Base-by-base conservation (phyloP, 139 green algal genomes). In the Coccomyxa sp. region DNA sequence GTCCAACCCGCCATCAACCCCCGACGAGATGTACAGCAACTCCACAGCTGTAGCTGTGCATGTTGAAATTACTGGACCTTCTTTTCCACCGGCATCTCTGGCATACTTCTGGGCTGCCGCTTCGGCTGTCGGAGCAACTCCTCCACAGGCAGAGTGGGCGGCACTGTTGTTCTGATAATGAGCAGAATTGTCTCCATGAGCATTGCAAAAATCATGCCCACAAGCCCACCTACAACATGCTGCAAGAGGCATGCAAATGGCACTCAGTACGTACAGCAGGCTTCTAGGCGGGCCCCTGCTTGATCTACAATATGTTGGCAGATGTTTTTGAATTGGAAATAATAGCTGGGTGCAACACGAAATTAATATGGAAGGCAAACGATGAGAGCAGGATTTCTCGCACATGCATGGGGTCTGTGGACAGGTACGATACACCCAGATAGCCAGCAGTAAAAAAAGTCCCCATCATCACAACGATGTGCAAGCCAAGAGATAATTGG, bases 401-500 rank as follows among this genome's bases (percentile, higher is more conserved):
- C 83, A 81, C 82, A 77, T 74, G 79, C 67, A 67, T 28, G 63
- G 83, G 58, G 25, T 83, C 83, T 28, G 17, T 18, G 51, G 81
- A 87, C 13, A 93, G 28, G 1, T 76, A 77, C 58, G 82, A 83
- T 51, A 76, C 88, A 0, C 85, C 89, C n/a, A 91, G 89, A 67
- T 91, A 91, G 12, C 91, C 90, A 67, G 95, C 82, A 9, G 90
- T 87, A 81, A 92, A 96, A 68, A 95, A 95, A 9, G 91, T 89
- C 21, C 86, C 90, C 94, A 97, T 97, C 79, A 93, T 94, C 0
- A 92, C 90, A 0, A 96, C 51, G 27, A 97, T 88, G 81, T 97
- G 93, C n/a, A 93, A 74, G 4, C 91, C 94, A 87, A 93, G 95
- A 0, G 85, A 88, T 10, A 95, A 82, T 85, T 97, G 93, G 79